A percentile compares a stretch with the other conserved stretches of the same genome.
Conservation (phyloP, 2,329 filamentous ascomycete species). For the Aspergillus brunneoviolaceus region DNA sequence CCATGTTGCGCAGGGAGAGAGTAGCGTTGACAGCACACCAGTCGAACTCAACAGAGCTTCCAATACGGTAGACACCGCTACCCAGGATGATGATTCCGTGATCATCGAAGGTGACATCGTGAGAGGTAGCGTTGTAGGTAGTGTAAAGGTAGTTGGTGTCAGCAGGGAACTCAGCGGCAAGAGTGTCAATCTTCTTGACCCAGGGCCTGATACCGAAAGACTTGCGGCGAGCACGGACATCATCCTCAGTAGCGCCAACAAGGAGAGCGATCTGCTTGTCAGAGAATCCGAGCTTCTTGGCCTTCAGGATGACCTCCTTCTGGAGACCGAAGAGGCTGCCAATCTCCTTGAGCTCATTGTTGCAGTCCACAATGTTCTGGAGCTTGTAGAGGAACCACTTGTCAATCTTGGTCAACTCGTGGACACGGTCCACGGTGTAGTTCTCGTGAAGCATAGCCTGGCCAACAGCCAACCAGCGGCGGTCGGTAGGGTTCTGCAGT, state of each 20-base stretch:
- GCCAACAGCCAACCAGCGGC: slow-evolving; percentile 94
- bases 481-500: slow-evolving; percentile 89
- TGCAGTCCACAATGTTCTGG: slow-evolving; percentile 92
- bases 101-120: slow-evolving; percentile 92
- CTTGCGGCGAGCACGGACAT: slow-evolving; percentile 81
- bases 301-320: slow-evolving; percentile 82
- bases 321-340: slow-evolving; percentile 81
- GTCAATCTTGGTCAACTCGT: slow-evolving; percentile 96
- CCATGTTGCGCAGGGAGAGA: slow-evolving; percentile 76
- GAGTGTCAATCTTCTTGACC: slow-evolving; percentile 98
- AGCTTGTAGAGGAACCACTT: slow-evolving; percentile 99
- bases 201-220: slow-evolving; percentile 88
- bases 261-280: slow-evolving; percentile 91
- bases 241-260: slow-evolving; percentile 81
- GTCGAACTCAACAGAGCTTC: slow-evolving; percentile 96
- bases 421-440: slow-evolving; percentile 87
- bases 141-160: slow-evolving; percentile 96
- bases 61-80: slow-evolving; percentile 95
- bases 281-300: slow-evolving; percentile 97
- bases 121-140: slow-evolving; percentile 92
- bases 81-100: slow-evolving; percentile 87
- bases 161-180: slow-evolving; percentile 94
- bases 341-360: slow-evolving; percentile 77
- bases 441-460: slow-evolving; percentile 97
- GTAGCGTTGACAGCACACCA: slow-evolving; percentile 96